A percentile compares a stretch with the other conserved stretches of the same genome.
These are phyloP conservation scores for Mucor piriformis DNA, from an alignment of 371 early-diverging fungal species.

Conservation along the genomic window DNA sequence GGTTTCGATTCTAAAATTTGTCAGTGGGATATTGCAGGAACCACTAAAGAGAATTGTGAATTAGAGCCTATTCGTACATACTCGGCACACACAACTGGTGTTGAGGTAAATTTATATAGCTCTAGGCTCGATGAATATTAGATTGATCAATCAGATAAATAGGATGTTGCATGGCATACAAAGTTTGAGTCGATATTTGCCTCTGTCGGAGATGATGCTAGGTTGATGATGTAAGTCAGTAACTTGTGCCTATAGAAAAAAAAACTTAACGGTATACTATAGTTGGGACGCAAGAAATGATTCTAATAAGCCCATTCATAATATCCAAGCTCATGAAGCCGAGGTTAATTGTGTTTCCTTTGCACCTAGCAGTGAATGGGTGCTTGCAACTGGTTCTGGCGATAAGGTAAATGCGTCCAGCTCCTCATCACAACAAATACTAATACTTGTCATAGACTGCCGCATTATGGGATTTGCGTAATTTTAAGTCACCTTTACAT, in stretches of 20 bases:
- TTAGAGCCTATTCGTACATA: constrained; percentile 80
- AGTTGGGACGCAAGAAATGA: constrained; percentile 77
- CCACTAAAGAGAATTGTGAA: constrained; percentile 66
- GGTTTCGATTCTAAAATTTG: constrained; percentile 88
- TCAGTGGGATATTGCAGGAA: constrained; percentile 65
- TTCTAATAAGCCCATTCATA: constrained; percentile 65
- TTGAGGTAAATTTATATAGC: constrained; percentile 65
- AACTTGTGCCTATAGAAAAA: neutral
- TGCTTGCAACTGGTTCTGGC: constrained; percentile 94
- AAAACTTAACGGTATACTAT: too few species aligned
- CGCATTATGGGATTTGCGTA: constrained; percentile 97
- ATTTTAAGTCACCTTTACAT: constrained; percentile 80
- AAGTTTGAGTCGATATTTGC: constrained; percentile 85
- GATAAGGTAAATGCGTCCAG: constrained; percentile 67
- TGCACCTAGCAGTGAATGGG: constrained; percentile 85
- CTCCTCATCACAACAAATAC: neutral
- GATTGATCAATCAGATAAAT: constrained; percentile 1
- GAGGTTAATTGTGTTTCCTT: constrained; percentile 97
- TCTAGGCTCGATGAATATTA: neutral
- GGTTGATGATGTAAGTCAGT: constrained; percentile 79
- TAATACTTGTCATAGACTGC: constrained; percentile 61
- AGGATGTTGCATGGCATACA: constrained; percentile 95
- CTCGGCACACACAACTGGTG: constrained; percentile 86
- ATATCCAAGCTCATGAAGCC: constrained; percentile 86
- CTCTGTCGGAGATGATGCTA: constrained; percentile 95